phyloP scores from a whole-genome alignment of 495 filamentous ascomycete genomes.

The Aspergillus biplanus region DNA sequence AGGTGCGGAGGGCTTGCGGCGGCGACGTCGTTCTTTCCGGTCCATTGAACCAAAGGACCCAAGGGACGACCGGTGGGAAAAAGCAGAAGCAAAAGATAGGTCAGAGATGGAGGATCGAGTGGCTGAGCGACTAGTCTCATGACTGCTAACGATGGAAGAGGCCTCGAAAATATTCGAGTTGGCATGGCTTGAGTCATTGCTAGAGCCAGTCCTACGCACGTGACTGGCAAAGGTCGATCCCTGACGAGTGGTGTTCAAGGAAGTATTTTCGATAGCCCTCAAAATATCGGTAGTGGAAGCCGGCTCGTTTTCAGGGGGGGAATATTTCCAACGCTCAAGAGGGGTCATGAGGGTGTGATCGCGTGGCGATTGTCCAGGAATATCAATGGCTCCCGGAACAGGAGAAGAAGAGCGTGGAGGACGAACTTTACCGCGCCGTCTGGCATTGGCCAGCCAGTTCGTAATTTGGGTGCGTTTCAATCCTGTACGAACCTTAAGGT shows the following conservation, averaged over 20 bases:
- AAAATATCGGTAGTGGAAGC: conserved; percentile 79
- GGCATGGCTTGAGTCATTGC: conserved; percentile 65
- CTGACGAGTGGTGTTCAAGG: conserved; percentile 57
- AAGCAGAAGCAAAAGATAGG: conserved; percentile 73
- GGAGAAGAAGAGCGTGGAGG: conserved; percentile 62
- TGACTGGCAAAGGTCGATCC: conserved; percentile 40
- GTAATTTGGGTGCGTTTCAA: conserved; percentile 76
- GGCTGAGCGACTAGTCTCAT: conserved; percentile 73
- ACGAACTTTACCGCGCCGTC: conserved; percentile 73
- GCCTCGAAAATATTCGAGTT: conserved; percentile 66
- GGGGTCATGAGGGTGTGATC: conserved; percentile 73
- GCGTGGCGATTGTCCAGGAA: conserved; percentile 53
- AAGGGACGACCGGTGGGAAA: conserved; percentile 66
- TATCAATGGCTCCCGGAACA: conserved; percentile 66
- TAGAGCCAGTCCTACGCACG: conserved; percentile 57
- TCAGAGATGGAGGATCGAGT: conserved; percentile 64
- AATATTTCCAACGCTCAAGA: conserved; percentile 83
- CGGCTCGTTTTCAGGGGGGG: conserved; percentile 85
- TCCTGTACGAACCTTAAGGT: conserved; percentile 70
- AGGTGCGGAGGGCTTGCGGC: conserved; percentile 58
- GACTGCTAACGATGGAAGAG: conserved; percentile 68
- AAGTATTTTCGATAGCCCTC: conserved; percentile 67
- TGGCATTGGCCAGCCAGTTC: conserved; percentile 87
- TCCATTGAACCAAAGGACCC: conserved; percentile 70
- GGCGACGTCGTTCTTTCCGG: conserved; percentile 71